Percentiles rank a stretch among this genome's conserved stretches.
Conservation (phyloP, 768 basidiomycete species). For the Antrodiella citrinella region DNA sequence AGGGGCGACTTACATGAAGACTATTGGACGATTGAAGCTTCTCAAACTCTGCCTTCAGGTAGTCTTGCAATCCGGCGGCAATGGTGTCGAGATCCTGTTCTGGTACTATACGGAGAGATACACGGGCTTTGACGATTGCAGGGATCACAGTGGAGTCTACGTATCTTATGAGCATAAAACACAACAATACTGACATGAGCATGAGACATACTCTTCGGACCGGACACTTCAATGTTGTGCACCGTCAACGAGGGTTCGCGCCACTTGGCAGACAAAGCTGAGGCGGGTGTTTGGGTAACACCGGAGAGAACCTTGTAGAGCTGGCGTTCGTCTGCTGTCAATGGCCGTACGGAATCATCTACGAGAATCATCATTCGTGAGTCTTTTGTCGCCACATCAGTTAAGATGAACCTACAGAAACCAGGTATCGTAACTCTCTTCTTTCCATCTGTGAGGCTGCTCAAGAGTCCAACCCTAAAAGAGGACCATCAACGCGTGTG, state of each 20-base stretch:
- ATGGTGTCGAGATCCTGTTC: constrained; percentile 79
- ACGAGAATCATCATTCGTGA: not conserved
- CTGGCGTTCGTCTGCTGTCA: constrained; percentile 57
- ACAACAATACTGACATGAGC: not conserved
- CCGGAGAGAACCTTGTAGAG: constrained; percentile 63
- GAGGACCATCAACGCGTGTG: not conserved
- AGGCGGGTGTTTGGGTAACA: constrained; percentile 59
- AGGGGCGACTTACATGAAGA: constrained; percentile 51
- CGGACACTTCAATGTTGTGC: constrained; percentile 78
- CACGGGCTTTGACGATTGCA: constrained; percentile 68
- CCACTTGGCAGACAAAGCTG: constrained; percentile 74
- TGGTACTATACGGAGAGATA: constrained; percentile 90
- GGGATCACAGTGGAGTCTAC: constrained; percentile 90
- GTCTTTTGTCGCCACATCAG: not conserved
- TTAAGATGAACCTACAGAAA: constrained; percentile 58
- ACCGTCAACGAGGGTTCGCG: constrained; percentile 86
- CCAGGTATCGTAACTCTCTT: constrained; percentile 61
- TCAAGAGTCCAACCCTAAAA: constrained; percentile 67
- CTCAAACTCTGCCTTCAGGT: constrained; percentile 53
- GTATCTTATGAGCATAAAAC: too few relatives aligned
- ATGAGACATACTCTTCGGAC: constrained; percentile 60
- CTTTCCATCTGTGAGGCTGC: constrained; percentile 52
- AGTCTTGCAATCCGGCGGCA: constrained; percentile 47
- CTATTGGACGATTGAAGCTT: constrained; percentile 58
- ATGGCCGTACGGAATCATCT: constrained; percentile 74